A percentile compares a stretch with the other conserved stretches of the same genome.
These are phyloP conservation scores for Candida tropicalis DNA, from an alignment of 1,139 yeast genomes.

Conservation along the genomic window DNA sequence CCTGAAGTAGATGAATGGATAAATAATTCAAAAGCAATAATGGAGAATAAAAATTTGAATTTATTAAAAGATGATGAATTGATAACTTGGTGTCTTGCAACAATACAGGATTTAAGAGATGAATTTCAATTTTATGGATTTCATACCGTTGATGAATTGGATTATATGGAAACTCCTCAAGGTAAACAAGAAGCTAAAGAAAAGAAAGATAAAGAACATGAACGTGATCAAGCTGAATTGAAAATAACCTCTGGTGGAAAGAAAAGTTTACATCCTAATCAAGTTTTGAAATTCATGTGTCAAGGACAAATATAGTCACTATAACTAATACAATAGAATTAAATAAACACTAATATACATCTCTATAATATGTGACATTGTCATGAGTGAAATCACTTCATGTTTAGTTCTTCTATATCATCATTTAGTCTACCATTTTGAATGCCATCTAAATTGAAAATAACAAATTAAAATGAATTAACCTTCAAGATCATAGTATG, in stretches of 20 bases:
- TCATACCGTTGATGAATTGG: conserved; percentile 52
- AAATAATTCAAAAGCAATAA: conserved; percentile 47
- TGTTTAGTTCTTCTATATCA: too few relatives aligned
- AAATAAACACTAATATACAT: not conserved
- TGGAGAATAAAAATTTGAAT: conserved; percentile 20
- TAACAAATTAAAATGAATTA: conserved; percentile 6
- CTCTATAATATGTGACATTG: not conserved
- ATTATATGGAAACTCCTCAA: conserved; percentile 37
- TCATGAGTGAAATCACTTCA: not conserved
- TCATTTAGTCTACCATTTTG: not conserved
- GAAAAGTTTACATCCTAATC: conserved; percentile 38
- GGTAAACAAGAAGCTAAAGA: conserved; percentile 39
- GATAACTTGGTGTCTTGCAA: conserved; percentile 63
- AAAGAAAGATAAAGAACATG: conserved; percentile 30
- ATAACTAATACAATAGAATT: not conserved
- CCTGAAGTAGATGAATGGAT: conserved; percentile 95
- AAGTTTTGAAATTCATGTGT: conserved; percentile 44
- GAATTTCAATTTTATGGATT: conserved; percentile 67
- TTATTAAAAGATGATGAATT: conserved; percentile 52
- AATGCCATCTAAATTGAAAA: too few relatives aligned
- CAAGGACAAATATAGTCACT: conserved; percentile 28
- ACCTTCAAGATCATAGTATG: conserved; percentile 38
- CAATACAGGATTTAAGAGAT: conserved; percentile 53
- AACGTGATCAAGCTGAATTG: conserved; percentile 30
- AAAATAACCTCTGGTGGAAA: conserved; percentile 36